Percentiles rank a stretch among this genome's conserved stretches.
Conservation (phyloP, 2,329 filamentous ascomycete genomes). For the Chaetomium olivaceum region DNA sequence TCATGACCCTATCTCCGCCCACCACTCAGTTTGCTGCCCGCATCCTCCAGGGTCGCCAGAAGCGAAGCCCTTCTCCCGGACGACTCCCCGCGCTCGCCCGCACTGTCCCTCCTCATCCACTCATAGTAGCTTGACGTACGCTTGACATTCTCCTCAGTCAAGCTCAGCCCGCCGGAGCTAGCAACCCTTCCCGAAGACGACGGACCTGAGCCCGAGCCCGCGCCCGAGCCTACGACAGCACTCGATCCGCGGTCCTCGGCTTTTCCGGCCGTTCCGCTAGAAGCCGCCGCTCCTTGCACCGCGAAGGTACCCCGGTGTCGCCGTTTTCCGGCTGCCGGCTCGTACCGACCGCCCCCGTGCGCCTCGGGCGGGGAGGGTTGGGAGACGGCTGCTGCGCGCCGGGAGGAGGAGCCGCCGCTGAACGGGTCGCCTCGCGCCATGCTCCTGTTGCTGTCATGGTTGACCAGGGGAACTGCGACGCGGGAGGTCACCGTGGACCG, state of each 20-base stretch:
- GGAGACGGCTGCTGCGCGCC: neutral
- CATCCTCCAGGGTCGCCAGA: neutral
- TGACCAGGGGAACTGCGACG: neutral
- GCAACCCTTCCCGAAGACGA: neutral
- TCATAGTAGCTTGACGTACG: slow-evolving; percentile 6
- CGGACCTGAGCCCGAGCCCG: neutral
- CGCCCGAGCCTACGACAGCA: neutral
- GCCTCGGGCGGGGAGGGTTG: neutral
- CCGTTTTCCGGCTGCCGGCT: neutral
- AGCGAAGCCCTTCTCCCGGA: neutral
- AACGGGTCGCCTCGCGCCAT: neutral
- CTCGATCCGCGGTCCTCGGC: neutral
- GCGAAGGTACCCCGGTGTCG: neutral
- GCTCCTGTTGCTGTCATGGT: neutral
- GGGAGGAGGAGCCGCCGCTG: neutral
- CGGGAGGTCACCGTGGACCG: neutral
- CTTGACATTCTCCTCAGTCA: slow-evolving; percentile 7
- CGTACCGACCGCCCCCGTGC: neutral
- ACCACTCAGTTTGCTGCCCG: neutral
- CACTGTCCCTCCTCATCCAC: neutral
- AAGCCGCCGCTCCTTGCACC: neutral
- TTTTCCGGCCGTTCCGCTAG: neutral
- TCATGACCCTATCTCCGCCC: neutral
- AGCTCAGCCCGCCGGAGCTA: neutral
- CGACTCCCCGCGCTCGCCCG: neutral